phyloP scores from a whole-genome alignment of 805 yeast species.

The Barnettozyma wickerhamii region DNA sequence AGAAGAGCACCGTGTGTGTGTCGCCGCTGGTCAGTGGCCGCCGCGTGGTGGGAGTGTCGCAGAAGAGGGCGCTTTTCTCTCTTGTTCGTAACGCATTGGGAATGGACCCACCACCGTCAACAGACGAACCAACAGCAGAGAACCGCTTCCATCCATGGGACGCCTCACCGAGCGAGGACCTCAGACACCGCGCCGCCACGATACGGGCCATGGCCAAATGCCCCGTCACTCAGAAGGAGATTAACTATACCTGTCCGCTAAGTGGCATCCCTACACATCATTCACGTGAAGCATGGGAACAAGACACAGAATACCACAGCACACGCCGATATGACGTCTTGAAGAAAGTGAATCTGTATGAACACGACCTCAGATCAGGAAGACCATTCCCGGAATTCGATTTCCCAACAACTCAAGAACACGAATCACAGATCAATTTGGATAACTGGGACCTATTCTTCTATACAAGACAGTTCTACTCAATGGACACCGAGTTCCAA shows the following conservation, averaged over 20 bases:
- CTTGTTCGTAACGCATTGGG: constrained; percentile 46
- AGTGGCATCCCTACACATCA: constrained; percentile 98
- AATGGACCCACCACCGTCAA: constrained; percentile 59
- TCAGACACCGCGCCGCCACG: constrained; percentile 87
- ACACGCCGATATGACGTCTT: constrained; percentile 64
- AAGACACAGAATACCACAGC: constrained; percentile 68
- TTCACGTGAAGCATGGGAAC: constrained; percentile 82
- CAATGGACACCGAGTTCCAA: constrained; percentile 97
- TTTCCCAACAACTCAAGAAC: constrained; percentile 77
- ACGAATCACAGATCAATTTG: constrained; percentile 71
- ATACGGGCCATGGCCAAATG: constrained; percentile 85
- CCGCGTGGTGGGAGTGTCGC: neutral
- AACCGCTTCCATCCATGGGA: constrained; percentile 88
- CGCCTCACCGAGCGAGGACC: constrained; percentile 80
- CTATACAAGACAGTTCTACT: constrained; percentile 86
- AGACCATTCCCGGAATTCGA: constrained; percentile 94
- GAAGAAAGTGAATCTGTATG: constrained; percentile 86
- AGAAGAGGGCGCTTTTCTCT: constrained; percentile 30
- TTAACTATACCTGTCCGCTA: constrained; percentile 82
- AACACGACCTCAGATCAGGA: constrained; percentile 92
- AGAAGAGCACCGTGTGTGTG: no score
- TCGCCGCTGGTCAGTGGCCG: no score
- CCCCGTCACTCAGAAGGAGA: constrained; percentile 80
- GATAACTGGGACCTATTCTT: constrained; percentile 89
- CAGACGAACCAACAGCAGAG: constrained; percentile 63